Evolutionary conservation across 1,284 basidiomycete species (phyloP).

Genomic region (Testicularia cyperi): DNA sequence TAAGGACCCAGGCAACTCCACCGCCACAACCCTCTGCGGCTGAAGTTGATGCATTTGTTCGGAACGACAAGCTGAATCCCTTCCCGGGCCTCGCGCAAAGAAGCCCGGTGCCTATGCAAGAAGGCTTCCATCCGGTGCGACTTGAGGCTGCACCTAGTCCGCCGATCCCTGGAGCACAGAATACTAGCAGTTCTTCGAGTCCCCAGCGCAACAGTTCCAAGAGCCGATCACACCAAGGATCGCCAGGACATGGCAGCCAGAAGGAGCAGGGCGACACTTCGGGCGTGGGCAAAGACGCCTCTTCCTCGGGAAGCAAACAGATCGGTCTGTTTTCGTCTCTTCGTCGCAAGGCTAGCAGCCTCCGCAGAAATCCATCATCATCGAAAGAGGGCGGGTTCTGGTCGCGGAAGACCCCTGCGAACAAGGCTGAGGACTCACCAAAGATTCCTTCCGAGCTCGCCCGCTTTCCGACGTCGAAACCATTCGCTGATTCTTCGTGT

Average conservation of each 20-base stretch:
- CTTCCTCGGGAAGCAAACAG: conserved; percentile 5
- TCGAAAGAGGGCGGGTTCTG: conserved; percentile 20
- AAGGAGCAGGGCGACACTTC: too few relatives aligned
- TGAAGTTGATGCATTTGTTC: conserved; percentile 7
- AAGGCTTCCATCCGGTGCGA: conserved; percentile 8
- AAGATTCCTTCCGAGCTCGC: conserved; percentile 14
- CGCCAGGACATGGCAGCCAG: too few relatives aligned
- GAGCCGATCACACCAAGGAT: too few relatives aligned
- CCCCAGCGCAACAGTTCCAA: neutral
- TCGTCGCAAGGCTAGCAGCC: conserved; percentile 38
- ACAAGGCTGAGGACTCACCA: conserved; percentile 17
- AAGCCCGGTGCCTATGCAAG: conserved; percentile 18
- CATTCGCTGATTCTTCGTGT: too few relatives aligned
- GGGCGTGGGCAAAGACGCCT: neutral
- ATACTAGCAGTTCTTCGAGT: too few relatives aligned
- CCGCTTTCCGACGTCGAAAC: too few relatives aligned
- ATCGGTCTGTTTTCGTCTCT: conserved; percentile 40
- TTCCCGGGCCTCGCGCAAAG: conserved; percentile 36
- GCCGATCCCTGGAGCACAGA: too few relatives aligned
- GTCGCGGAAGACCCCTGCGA: conserved; percentile 6
- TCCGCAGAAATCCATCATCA: conserved; percentile 18
- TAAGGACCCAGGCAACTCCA: too few relatives aligned
- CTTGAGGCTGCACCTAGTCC: conserved; percentile 3
- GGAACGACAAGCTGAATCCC: conserved; percentile 42
- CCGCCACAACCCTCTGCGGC: too few relatives aligned